A percentile compares a stretch with the other conserved stretches of the same genome.
Evolutionary conservation across 2,329 filamentous ascomycete genomes (phyloP).

Genomic region (Microdochium bolleyi): DNA sequence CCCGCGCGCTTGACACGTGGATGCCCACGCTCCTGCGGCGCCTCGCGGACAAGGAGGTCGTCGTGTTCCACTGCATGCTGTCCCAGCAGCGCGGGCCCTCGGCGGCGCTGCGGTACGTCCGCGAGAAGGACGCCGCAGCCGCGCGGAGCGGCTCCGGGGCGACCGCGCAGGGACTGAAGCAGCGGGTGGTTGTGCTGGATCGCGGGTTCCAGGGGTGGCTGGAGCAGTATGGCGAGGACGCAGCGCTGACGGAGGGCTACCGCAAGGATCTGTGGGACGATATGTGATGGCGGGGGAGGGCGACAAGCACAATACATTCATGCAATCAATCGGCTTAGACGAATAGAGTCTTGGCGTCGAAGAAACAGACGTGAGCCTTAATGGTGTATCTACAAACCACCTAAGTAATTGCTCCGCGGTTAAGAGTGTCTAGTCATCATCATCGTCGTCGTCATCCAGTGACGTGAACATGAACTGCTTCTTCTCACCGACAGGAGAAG

Average conservation of each 20-base stretch:
- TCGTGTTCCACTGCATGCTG: constrained; percentile 91
- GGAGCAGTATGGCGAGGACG: constrained; percentile 70
- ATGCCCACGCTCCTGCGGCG: constrained; percentile 77
- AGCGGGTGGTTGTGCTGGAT: constrained; percentile 76
- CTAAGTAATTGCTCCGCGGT: background rate
- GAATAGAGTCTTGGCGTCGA: no score
- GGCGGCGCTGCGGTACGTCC: constrained; percentile 72
- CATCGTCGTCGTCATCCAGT: constrained; percentile 41
- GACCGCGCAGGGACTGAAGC: constrained; percentile 27
- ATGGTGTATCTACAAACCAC: background rate
- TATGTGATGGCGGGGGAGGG: background rate
- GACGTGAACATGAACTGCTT: constrained; percentile 46
- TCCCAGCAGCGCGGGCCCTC: constrained; percentile 84
- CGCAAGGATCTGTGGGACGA: constrained; percentile 75
- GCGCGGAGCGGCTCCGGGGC: constrained; percentile 9
- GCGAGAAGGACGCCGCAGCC: constrained; percentile 53
- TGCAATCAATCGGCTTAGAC: no score
- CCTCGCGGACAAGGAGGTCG: constrained; percentile 68
- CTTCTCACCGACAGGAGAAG: constrained; percentile 24
- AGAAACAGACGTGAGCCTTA: no score
- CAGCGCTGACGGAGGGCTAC: constrained; percentile 75
- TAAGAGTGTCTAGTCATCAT: constrained; percentile 26
- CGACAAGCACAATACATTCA: no score
- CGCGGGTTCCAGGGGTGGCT: constrained; percentile 87
- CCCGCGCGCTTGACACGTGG: constrained; percentile 61